A percentile compares a stretch with the other conserved stretches of the same genome.
phyloP scores from a whole-genome alignment of 805 yeast genomes.

The Brettanomyces nanus region DNA sequence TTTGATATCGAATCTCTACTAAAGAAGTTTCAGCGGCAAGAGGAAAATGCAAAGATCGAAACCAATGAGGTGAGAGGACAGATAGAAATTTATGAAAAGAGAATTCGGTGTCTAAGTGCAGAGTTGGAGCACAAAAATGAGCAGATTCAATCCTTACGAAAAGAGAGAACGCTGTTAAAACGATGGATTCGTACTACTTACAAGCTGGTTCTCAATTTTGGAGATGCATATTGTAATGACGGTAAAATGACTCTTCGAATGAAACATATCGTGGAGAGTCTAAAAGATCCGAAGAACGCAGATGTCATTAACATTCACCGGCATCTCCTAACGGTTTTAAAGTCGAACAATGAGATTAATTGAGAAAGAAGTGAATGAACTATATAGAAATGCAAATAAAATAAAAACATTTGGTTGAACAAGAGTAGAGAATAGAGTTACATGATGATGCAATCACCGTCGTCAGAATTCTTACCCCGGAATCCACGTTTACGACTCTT shows the following conservation, averaged over 20 bases:
- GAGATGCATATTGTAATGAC: neutral
- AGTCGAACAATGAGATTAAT: neutral
- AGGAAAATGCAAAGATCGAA: neutral
- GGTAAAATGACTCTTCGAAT: neutral
- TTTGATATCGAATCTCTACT: neutral
- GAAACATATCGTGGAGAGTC: neutral
- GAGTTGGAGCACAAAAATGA: neutral
- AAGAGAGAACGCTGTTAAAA: neutral
- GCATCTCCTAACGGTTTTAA: neutral
- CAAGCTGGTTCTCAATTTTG: neutral
- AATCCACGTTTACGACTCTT: neutral
- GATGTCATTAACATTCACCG: neutral
- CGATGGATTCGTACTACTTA: neutral
- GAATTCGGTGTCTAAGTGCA: neutral
- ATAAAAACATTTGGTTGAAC: neutral
- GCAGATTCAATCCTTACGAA: neutral
- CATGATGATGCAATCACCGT: slow-evolving; percentile 27
- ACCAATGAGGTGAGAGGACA: neutral
- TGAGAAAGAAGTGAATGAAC: neutral
- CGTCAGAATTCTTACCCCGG: slow-evolving; percentile 9
- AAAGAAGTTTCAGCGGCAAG: neutral
- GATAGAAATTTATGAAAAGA: neutral
- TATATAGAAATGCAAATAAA: neutral
- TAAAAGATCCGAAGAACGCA: neutral
- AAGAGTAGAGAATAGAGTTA: slow-evolving; percentile 4